Conservation (phyloP, 1,139 yeast genomes). For the Blastobotrys elegans region DNA sequence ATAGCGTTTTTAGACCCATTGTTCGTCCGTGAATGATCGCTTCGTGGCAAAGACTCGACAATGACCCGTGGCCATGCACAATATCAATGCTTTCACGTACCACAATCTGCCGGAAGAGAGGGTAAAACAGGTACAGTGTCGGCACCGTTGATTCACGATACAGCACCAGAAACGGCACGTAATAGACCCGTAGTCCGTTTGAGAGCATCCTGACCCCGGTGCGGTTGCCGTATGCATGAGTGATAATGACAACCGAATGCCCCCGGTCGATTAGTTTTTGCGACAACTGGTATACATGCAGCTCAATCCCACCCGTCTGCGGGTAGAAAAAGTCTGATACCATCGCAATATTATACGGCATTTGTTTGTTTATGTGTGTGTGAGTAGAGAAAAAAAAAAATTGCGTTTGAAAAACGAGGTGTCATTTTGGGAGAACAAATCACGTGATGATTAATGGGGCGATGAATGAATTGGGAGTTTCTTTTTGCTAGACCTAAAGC, state of each 20-base stretch:
- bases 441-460: too few relatives aligned
- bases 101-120: conserved; percentile 76
- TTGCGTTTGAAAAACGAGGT: too few relatives aligned
- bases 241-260: conserved; percentile 84
- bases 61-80: conserved; percentile 93
- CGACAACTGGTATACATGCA: conserved; percentile 81
- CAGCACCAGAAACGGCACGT: conserved; percentile 75
- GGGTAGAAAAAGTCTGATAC: conserved; percentile 97
- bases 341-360: conserved; percentile 42
- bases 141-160: conserved; percentile 86
- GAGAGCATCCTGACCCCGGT: conserved; percentile 77
- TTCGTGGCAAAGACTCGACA: conserved; percentile 82
- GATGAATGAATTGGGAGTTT: too few relatives aligned
- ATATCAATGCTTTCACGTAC: conserved; percentile 81
- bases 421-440: too few relatives aligned
- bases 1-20: conserved; percentile 87
- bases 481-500: too few relatives aligned
- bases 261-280: conserved; percentile 80
- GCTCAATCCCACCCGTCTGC: conserved; percentile 96
- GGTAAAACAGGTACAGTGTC: conserved; percentile 82
- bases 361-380: too few relatives aligned
- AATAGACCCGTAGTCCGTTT: conserved; percentile 89
- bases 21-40: conserved; percentile 86
- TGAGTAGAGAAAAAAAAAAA: too few relatives aligned
- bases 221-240: conserved; percentile 83